phyloP scores from a whole-genome alignment of 2,329 filamentous ascomycete species.

The Phialocephala sp. region DNA sequence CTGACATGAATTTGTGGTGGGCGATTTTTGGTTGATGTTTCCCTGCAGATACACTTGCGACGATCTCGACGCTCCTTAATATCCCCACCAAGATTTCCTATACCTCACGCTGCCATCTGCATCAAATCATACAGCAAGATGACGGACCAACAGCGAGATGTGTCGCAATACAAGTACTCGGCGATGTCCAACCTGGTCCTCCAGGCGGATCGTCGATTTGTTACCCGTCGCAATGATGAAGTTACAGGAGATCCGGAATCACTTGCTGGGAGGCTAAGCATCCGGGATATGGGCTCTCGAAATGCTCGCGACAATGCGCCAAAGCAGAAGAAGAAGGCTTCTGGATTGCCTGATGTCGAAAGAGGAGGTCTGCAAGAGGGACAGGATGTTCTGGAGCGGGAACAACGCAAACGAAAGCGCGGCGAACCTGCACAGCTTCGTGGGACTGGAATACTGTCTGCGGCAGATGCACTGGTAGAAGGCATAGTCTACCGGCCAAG shows the following conservation, averaged over 20 bases:
- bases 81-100: background rate
- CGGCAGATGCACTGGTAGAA: constrained; percentile 86
- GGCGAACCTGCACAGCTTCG: constrained; percentile 73
- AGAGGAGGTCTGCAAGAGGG: constrained; percentile 79
- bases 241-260: constrained; percentile 97
- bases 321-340: constrained; percentile 75
- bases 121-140: constrained; percentile 51
- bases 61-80: constrained; percentile 6
- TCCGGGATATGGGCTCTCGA: constrained; percentile 91
- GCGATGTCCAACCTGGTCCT: constrained; percentile 99
- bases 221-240: constrained; percentile 90
- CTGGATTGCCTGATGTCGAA: constrained; percentile 72
- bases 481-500: constrained; percentile 90
- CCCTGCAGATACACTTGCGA: constrained; percentile 6
- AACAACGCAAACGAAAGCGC: constrained; percentile 84
- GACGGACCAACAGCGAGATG: constrained; percentile 79
- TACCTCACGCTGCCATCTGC: constrained; percentile 16
- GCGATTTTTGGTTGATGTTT: constrained; percentile 8
- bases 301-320: constrained; percentile 81
- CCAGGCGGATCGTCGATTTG: constrained; percentile 97
- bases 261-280: constrained; percentile 89
- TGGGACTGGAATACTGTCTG: constrained; percentile 79
- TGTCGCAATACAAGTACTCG: constrained; percentile 98
- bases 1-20: constrained; percentile 20
- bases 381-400: constrained; percentile 79